Base-by-base conservation (phyloP, 768 basidiomycete genomes). In the Plicaturopsis crispa region DNA sequence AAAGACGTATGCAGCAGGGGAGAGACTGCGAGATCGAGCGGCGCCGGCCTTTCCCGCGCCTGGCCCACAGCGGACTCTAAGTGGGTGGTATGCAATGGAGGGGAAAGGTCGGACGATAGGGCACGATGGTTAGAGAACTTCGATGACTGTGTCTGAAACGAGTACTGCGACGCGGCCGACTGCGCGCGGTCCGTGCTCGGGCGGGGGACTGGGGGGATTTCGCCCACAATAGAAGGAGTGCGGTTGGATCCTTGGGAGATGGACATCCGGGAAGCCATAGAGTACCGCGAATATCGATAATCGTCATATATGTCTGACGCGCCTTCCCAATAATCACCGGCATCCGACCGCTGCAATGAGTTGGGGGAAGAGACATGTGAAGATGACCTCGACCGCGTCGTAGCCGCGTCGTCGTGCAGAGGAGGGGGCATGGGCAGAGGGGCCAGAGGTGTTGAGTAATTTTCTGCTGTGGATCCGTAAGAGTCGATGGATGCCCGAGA, bases 281-380 rank as follows among this genome's bases (percentile, higher is more conserved):
- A 65, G 35, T 53, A 63, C 45, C 53, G 63, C 14, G 82, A 83
- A 45, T 85, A 85, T 17, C 80, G 70, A 52, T 88, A 88, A 43
- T 84, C 74, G 54, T 88, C 85, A 45, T 88, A 88, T 36, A 88
- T 85, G 46, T 85, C 81, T 2, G 67, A 69, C 6, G 72, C 76
- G 17, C 74, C 75, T 38, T 85, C 84, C 75, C 82, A 84, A 38
- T 80, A 63, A 21, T 66, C 63, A 1, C 60, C 61, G 1, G 45
- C 49, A 17, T 48, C 36, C 21, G 45, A 33, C 4, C 51, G 46
- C 1, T 48, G 47, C 3, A 48, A 53, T 11, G 53, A 50, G 1
- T 47, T 41, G 6, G 50, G 40, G 21, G 55, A 53, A n/a, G 54
- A 55, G 10, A 56, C 56, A 18, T 56, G 42, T 3, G 63, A 61